Base-by-base conservation (phyloP, 176 grass and related monocot species). In the Calamus simplicifolius region DNA sequence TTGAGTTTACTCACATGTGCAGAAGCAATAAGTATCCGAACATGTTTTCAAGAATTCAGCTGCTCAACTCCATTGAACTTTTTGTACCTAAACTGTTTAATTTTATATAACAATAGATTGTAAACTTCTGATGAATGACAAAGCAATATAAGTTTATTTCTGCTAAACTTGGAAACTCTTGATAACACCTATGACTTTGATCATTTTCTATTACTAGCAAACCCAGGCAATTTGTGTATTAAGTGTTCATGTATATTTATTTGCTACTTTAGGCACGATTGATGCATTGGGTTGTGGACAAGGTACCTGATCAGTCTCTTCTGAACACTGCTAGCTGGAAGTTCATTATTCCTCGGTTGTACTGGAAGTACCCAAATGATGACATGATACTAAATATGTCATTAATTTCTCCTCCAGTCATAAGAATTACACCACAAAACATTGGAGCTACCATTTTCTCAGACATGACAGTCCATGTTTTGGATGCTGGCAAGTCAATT, bases 301-400 rank as follows among this genome's bases (percentile, higher is more conserved):
- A 80, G 57, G 60, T 97, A 77, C 75, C 87, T 52, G 75, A 88
- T 65, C 87, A 97, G 59, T 77, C 80, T 65, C 77, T 97, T 70
- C 64, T 97, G 61, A 97, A 88, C 51, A 97, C 92, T 53, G 83
- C 84, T 72, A 91, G 69, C 59, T 97, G 87, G 87, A 81, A 81
- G 38, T 83, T 85, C 80, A 62, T 97, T 5, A 82, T 97, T 91
- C 92, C 92, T 26, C 73, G 19, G 51, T 72, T 97, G 49, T 97
- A 91, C 61, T 59, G 23, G 29, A 69, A 78, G 59, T 97, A 88
- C 74, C 92, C 81, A 61, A 74, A 88, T 57, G 75, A 90, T 64
- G 78, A 85, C 61, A 88, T 97, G 69, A 4, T 79, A 31, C 62
- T 97, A 56, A 82, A 91, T 72, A 90, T 97, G 67, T 97, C 84